phyloP scores from a whole-genome alignment of 805 yeast species.

The Wickerhamomyces sydowiorum region DNA sequence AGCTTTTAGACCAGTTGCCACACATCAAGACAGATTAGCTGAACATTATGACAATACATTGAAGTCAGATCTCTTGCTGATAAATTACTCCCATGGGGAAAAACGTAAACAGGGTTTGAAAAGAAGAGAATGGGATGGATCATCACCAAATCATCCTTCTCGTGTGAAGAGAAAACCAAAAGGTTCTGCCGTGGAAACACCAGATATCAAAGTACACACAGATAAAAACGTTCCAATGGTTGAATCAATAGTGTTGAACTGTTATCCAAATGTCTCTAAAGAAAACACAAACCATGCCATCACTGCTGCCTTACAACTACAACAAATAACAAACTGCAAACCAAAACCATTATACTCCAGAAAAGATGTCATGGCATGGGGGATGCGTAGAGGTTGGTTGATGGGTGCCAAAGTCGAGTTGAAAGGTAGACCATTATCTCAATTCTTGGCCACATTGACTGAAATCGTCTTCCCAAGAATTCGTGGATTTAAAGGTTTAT shows the following conservation, averaged over 20 bases:
- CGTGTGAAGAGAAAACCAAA: slow-evolving; percentile 72
- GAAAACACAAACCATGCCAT: slow-evolving; percentile 68
- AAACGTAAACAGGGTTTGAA: slow-evolving; percentile 54
- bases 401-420: slow-evolving; percentile 87
- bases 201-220: slow-evolving; percentile 64
- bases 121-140: slow-evolving; percentile 78
- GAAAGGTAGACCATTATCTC: slow-evolving; percentile 76
- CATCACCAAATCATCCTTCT: slow-evolving; percentile 84
- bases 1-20: slow-evolving; percentile 65
- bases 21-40: slow-evolving; percentile 72
- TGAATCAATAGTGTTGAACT: slow-evolving; percentile 61
- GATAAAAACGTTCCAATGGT: slow-evolving; percentile 68
- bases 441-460: slow-evolving; percentile 78
- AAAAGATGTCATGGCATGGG: slow-evolving; percentile 81
- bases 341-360: slow-evolving; percentile 69
- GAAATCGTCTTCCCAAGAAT: slow-evolving; percentile 92
- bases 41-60: slow-evolving; percentile 75
- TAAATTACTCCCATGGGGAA: slow-evolving; percentile 67
- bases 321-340: slow-evolving; percentile 91
- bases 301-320: slow-evolving; percentile 72
- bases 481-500: slow-evolving; percentile 79
- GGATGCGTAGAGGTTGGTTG: slow-evolving; percentile 77
- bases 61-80: slow-evolving; percentile 70
- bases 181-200: slow-evolving; percentile 70
- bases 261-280: slow-evolving; percentile 70